Evolutionary conservation across 2,329 filamentous ascomycete species (phyloP), one percentile per base, ranked within the genome.

Genomic region (Phoma herbarum): DNA sequence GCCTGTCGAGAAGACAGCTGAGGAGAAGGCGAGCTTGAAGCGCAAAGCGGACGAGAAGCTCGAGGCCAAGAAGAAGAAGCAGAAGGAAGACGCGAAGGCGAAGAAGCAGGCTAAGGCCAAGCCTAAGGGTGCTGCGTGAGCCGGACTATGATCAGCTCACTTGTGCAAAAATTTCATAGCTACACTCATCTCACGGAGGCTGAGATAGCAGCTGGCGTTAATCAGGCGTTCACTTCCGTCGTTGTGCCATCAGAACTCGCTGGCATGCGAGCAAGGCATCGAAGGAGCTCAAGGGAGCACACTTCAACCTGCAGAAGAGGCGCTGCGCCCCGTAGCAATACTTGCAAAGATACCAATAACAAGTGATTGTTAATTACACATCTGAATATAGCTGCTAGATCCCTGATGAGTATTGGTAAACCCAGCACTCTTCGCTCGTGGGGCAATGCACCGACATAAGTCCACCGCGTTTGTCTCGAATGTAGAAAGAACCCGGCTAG

Each of bases 21-120:
- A 89, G 64, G 89, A 99, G 80, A 91, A 94, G 79, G 89, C 90
- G 52, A 88, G 79, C 41, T 81, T 96, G 72, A 99, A 99, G 85
- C 86, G 95, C 67, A 99, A 98, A 83, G 85, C 95, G 35, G 94
- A 98, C 51, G 91, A 93, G 80, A 96, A 96, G 82, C 84, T 92
- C 29, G 93, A 93, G 70, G 90, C 93, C 68, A 93, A 92, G 79
- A 97, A 94, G 83, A 98, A 98, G 85, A 96, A 93, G 81, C 84
- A 90, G 67, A 99, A 97, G 85, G 88, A 91, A 63, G 92, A 96
- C 57, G 93, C 94, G 72, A 97, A 97, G 83, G 92, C 93, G 65
- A 99, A 98, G 86, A 93, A 93, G 66, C 91, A 91, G 64, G 86
- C 88, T 22, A 99, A 97, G 81, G 84, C 90, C 6, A 97, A 94